A percentile compares a stretch with the other conserved stretches of the same genome.
phyloP scores from a whole-genome alignment of 2,329 filamentous ascomycete species.

The Didymella sp. region DNA sequence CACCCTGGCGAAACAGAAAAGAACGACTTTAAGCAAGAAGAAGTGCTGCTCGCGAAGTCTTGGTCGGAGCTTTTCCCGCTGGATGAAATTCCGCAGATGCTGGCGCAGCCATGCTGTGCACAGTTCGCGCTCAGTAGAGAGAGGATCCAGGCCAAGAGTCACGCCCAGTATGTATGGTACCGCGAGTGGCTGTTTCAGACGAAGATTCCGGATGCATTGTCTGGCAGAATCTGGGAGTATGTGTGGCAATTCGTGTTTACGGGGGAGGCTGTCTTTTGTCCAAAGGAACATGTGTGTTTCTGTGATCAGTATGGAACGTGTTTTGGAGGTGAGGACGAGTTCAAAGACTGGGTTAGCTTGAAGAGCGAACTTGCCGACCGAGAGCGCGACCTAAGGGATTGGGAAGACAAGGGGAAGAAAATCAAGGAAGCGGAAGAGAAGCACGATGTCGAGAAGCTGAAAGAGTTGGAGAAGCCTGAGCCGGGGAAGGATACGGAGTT shows the following conservation, averaged over 20 bases:
- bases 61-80: conserved; percentile 59
- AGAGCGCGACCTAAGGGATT: conserved; percentile 52
- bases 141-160: conserved; percentile 61
- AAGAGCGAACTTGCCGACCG: conserved; percentile 52
- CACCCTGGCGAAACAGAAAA: conserved; percentile 53
- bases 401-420: conserved; percentile 51
- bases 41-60: conserved; percentile 52
- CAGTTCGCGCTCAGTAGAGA: conserved; percentile 68
- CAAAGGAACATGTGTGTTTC: conserved; percentile 64
- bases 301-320: conserved; percentile 70
- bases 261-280: conserved; percentile 57
- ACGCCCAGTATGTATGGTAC: conserved; percentile 62
- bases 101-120: conserved; percentile 68
- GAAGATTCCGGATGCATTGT: conserved; percentile 61
- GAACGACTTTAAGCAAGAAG: conserved; percentile 53
- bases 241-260: conserved; percentile 70
- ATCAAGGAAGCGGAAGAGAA: conserved; percentile 48
- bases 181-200: conserved; percentile 68
- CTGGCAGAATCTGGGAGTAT: conserved; percentile 68
- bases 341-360: conserved; percentile 58
- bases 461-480: conserved; percentile 42
- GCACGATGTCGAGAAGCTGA: conserved; percentile 39
- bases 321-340: conserved; percentile 61
- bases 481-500: conserved; percentile 54
- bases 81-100: conserved; percentile 56